Percentiles rank a stretch among this genome's conserved stretches.
Conservation (phyloP, 2,329 filamentous ascomycete genomes). For the Phyllosticta citriasiana region DNA sequence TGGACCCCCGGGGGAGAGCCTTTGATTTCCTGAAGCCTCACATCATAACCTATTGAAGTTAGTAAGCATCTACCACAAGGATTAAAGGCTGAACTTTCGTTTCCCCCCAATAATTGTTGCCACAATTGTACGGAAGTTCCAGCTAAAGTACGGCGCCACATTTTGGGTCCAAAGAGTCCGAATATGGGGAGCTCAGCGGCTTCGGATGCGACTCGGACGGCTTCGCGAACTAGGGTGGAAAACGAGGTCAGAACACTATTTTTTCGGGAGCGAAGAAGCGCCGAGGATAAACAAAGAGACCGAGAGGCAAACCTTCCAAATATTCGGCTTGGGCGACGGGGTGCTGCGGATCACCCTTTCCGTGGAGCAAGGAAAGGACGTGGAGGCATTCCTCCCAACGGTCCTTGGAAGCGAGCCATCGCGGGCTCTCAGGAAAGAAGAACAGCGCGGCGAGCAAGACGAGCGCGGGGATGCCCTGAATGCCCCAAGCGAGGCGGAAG, state of each 20-base stretch:
- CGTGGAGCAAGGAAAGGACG: conserved; percentile 46
- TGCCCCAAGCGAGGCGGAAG: conserved; percentile 34
- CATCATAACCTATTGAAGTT: not conserved
- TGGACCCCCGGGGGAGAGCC: not conserved
- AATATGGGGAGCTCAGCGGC: conserved; percentile 4
- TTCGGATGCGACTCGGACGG: conserved; percentile 6
- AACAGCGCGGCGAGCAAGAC: conserved; percentile 31
- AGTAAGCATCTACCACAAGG: not conserved
- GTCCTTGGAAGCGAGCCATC: conserved; percentile 60
- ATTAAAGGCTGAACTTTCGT: conserved; percentile 13
- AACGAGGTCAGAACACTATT: not conserved
- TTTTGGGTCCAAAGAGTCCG: conserved; percentile 19
- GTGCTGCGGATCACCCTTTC: conserved; percentile 44
- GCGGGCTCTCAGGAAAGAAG: conserved; percentile 44
- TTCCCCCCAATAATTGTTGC: conserved; percentile 38
- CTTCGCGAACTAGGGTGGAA: conserved; percentile 4
- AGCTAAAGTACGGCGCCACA: conserved; percentile 49
- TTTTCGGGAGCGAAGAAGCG: not conserved
- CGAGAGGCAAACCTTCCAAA: conserved; percentile 32
- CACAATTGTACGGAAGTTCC: conserved; percentile 49
- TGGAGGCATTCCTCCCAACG: conserved; percentile 56
- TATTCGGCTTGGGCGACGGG: conserved; percentile 54
- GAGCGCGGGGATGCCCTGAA: conserved; percentile 32
- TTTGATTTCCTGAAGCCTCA: not conserved
- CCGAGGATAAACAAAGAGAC: not conserved